Percentiles rank a stretch among this genome's conserved stretches.
Conservation (phyloP, 2,329 filamentous ascomycete species). For the Eutypa lata region DNA sequence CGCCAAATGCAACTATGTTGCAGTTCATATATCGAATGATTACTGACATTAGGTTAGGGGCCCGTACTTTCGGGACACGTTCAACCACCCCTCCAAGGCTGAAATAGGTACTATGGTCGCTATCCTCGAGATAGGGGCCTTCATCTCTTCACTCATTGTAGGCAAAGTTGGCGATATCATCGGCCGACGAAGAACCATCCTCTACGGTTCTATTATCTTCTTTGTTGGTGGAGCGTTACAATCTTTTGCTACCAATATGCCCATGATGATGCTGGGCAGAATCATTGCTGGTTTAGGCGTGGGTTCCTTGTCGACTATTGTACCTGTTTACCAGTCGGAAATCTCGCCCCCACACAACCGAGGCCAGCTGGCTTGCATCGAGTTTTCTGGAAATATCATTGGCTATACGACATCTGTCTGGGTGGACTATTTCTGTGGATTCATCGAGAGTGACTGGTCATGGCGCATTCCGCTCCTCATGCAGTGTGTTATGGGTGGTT, state of each 20-base stretch:
- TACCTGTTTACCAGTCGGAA: conserved; percentile 91
- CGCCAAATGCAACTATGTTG: not conserved
- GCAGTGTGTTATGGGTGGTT: conserved; percentile 90
- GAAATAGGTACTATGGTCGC: conserved; percentile 97
- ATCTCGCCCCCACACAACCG: conserved; percentile 96
- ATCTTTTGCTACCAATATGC: conserved; percentile 75
- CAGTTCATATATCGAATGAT: not conserved
- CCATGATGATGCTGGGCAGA: conserved; percentile 84
- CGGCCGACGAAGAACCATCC: conserved; percentile 82
- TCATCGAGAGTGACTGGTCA: conserved; percentile 77
- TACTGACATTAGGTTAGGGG: conserved; percentile 53
- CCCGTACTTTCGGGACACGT: conserved; percentile 85
- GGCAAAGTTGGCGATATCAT: conserved; percentile 90
- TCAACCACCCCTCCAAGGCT: conserved; percentile 80
- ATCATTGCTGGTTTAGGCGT: conserved; percentile 83
- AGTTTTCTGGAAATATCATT: conserved; percentile 95
- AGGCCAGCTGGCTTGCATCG: conserved; percentile 93
- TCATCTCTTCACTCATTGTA: conserved; percentile 83
- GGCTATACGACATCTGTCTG: conserved; percentile 96
- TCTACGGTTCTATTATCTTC: conserved; percentile 92
- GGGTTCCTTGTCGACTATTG: conserved; percentile 85
- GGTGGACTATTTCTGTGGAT: conserved; percentile 98
- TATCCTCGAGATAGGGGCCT: conserved; percentile 89
- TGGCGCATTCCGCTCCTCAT: conserved; percentile 89
- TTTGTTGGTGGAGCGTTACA: conserved; percentile 80